Percentiles rank a stretch among this genome's conserved stretches.
phyloP scores from a whole-genome alignment of 805 yeast species.

The Saturnispora diversa region DNA sequence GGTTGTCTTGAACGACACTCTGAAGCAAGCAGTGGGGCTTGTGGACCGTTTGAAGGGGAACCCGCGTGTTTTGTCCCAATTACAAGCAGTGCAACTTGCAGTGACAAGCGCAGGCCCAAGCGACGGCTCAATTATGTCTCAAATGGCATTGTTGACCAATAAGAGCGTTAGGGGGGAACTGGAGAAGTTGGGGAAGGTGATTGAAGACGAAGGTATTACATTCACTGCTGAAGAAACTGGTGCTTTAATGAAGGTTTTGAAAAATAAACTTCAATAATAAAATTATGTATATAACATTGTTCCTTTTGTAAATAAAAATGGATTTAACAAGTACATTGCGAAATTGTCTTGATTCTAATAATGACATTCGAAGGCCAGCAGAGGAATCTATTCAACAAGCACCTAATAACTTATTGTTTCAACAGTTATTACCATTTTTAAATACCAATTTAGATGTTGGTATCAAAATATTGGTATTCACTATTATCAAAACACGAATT shows the following conservation, averaged over 20 bases:
- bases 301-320: conserved; percentile 1
- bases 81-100: conserved; percentile 8
- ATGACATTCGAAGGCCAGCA: conserved; percentile 1
- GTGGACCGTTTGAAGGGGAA: conserved; percentile 9
- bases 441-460: conserved; percentile 34
- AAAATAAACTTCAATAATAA: conserved; percentile 2
- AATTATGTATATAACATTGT: background rate
- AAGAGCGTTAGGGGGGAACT: conserved; percentile 3
- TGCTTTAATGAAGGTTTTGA: conserved; percentile 8
- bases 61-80: conserved; percentile 4
- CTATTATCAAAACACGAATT: conserved; percentile 73
- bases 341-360: conserved; percentile 5
- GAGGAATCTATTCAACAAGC: background rate
- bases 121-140: conserved; percentile 7
- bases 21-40: conserved; percentile 4
- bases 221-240: conserved; percentile 9
- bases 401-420: background rate
- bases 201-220: conserved; percentile 8
- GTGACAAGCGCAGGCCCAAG: conserved; percentile 8
- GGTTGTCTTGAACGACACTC: background rate
- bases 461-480: conserved; percentile 65
- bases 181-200: conserved; percentile 1
- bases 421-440: conserved; percentile 25
- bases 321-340: background rate
- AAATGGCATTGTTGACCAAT: conserved; percentile 8